Evolutionary conservation across 768 basidiomycete species (phyloP), one percentile per base, ranked within the genome.

Genomic region (Agrocybe pediades): DNA sequence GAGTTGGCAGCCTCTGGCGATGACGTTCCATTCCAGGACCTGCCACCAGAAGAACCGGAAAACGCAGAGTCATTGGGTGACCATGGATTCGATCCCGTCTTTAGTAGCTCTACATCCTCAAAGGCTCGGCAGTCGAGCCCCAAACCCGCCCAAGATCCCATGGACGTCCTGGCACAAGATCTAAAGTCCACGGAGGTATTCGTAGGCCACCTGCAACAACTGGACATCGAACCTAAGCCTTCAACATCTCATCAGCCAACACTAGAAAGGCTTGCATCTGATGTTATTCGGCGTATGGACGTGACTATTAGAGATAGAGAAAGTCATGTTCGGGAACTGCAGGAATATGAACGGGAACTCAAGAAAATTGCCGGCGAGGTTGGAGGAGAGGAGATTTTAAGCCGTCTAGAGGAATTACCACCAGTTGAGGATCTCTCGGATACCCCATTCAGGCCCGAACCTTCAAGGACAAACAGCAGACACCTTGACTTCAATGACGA

Each of bases 291-390:
- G 30, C 79, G 81, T 29, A 79, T 94, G 55, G 88, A 92, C 68
- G 86, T 88, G 51, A 81, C 85, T 11, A 81, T 83, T 29, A 83
- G 85, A 43, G 86, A 91, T 61, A 82, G 92, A 52, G 92, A 95
- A 66, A 80, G 77, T 2, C 92, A 95, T 70, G 82, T 92, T 3
- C 86, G 92, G 47, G 89, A 86, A 63, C 70, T 95, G 49, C 72
- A 86, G 29, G 88, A 86, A 57, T 88, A 80, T 64, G 92, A 94
- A 63, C 81, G 90, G 48, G 87, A 93, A 68, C 84, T 95, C 63
- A 79, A 82, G 59, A 84, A 84, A 65, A 88, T 92, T 60, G 83
- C 85, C 1, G 83, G 81, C 4, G 90, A 92, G 67, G 82, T 90
- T 16, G 88, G 88, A 33, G 92, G 92, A 17, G 80, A 73, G 33